Conservation (phyloP, 257 asterid species). For the Misopates orontium region DNA sequence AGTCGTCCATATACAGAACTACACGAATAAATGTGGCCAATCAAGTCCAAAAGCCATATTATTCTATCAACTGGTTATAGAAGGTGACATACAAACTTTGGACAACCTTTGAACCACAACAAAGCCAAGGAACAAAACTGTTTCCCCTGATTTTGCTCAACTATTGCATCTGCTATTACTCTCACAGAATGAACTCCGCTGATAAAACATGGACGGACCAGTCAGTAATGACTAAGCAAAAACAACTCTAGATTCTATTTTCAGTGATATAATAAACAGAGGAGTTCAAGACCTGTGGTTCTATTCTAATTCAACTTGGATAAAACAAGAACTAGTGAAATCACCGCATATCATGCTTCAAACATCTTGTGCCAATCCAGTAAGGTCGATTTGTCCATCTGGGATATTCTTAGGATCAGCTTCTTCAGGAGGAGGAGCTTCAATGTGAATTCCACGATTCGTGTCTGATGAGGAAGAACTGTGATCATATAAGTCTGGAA, state of each 20-base stretch:
- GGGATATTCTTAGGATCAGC: slow-evolving; percentile 30
- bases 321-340: neutral
- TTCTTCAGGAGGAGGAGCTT: slow-evolving; percentile 38
- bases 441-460: slow-evolving; percentile 44
- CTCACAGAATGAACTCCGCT: neutral
- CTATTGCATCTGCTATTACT: neutral
- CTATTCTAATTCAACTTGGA: neutral
- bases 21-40: neutral
- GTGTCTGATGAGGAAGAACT: slow-evolving; percentile 30
- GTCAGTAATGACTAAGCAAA: neutral
- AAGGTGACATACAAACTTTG: neutral
- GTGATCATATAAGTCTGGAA: slow-evolving; percentile 24
- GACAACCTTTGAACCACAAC: no score
- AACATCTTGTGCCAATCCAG: slow-evolving; percentile 63
- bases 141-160: neutral
- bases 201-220: neutral
- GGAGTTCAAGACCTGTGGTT: neutral
- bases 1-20: no score
- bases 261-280: neutral
- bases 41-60: neutral
- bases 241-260: neutral
- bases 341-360: slow-evolving; percentile 34
- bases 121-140: neutral
- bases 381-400: slow-evolving; percentile 61
- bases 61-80: neutral